phyloP scores from a whole-genome alignment of 2,329 filamentous ascomycete genomes.

The Exophiala sp. region DNA sequence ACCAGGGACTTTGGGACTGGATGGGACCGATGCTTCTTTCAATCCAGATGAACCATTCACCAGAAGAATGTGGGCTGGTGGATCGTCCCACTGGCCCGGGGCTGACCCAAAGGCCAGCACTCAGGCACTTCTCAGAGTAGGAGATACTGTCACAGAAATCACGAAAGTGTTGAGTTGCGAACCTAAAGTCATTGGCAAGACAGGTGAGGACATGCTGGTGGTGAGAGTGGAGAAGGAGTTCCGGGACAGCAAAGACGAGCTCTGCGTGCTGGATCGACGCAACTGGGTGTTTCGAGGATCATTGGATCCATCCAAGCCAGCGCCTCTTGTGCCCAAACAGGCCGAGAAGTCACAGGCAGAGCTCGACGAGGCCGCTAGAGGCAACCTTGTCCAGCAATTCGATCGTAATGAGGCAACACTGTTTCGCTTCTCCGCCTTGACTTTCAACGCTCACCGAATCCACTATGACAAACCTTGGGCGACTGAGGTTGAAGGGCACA shows the following conservation, averaged over 20 bases:
- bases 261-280: constrained; percentile 52
- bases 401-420: constrained; percentile 39
- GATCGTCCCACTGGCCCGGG: constrained; percentile 53
- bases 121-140: constrained; percentile 49
- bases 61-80: constrained; percentile 66
- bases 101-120: constrained; percentile 15
- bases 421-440: constrained; percentile 45
- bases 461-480: constrained; percentile 45
- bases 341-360: constrained; percentile 20
- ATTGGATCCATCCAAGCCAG: constrained; percentile 26
- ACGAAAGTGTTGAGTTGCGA: constrained; percentile 54
- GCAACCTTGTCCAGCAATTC: constrained; percentile 31
- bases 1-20: constrained; percentile 54
- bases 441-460: constrained; percentile 45
- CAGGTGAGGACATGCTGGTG: constrained; percentile 60
- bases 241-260: constrained; percentile 46
- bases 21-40: constrained; percentile 60
- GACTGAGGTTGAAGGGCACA: constrained; percentile 42
- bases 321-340: constrained; percentile 19
- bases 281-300: constrained; percentile 47
- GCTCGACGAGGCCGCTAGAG: constrained; percentile 23
- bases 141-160: constrained; percentile 55
- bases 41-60: constrained; percentile 60
- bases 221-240: constrained; percentile 63
- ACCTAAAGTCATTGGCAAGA: constrained; percentile 53